Percentiles rank a stretch among this genome's conserved stretches.
Conservation (phyloP, 306 rosid species). For the Begonia masoniana region DNA sequence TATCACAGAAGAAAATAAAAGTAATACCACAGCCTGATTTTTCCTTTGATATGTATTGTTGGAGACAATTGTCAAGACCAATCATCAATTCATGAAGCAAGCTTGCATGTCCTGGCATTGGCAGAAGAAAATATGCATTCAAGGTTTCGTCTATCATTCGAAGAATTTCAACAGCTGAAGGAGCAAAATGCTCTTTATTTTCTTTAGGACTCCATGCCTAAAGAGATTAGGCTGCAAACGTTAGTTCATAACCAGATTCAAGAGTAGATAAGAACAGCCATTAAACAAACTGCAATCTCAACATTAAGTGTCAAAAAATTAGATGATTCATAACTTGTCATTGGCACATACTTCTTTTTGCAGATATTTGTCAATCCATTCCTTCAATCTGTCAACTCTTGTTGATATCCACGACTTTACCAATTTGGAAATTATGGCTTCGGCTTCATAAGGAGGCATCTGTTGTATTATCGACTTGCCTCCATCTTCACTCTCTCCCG, state of each 20-base stretch:
- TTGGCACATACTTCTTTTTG: conserved; percentile 58
- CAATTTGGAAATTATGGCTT: conserved; percentile 45
- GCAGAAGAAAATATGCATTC: conserved; percentile 80
- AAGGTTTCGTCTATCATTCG: conserved; percentile 67
- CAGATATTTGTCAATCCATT: conserved; percentile 73
- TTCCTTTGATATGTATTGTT: too few species aligned
- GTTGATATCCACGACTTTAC: conserved; percentile 73
- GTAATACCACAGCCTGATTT: too few species aligned
- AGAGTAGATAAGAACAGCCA: too few species aligned
- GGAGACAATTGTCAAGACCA: too few species aligned
- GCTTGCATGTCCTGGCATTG: conserved; percentile 48
- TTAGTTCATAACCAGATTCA: neutral
- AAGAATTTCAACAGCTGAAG: conserved; percentile 72
- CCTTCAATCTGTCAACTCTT: conserved; percentile 75
- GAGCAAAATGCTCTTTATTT: conserved; percentile 67
- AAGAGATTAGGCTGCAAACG: conserved; percentile 1
- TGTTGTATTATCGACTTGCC: conserved; percentile 81
- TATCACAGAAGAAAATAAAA: too few species aligned
- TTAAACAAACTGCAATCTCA: too few species aligned
- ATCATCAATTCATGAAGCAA: too few species aligned
- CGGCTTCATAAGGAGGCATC: conserved; percentile 98
- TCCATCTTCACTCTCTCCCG: conserved; percentile 92
- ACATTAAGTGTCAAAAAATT: too few species aligned
- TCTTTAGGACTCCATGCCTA: conserved; percentile 78
- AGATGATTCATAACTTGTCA: neutral